phyloP scores from a whole-genome alignment of 192 early-diverging fungal genomes.

The Coemansia sp. region DNA sequence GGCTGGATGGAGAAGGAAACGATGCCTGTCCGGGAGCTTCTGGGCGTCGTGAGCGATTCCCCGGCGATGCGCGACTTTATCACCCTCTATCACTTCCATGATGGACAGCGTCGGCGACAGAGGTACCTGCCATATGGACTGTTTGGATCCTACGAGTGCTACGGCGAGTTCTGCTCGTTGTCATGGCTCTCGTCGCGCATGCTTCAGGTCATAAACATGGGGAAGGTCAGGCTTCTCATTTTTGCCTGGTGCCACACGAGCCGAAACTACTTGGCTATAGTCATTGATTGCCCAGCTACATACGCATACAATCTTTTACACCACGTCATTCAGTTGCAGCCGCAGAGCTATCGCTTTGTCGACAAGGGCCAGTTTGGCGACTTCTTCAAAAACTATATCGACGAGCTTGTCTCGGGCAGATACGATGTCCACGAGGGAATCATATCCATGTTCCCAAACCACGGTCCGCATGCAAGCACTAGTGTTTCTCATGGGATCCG shows the following conservation, averaged over 20 bases:
- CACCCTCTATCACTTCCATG: slow-evolving; percentile 46
- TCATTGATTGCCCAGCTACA: slow-evolving; percentile 24
- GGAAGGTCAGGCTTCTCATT: slow-evolving; percentile 25
- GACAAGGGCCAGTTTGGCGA: slow-evolving; percentile 47
- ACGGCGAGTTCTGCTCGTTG: slow-evolving; percentile 45
- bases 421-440: slow-evolving; percentile 21
- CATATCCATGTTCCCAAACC: slow-evolving; percentile 47
- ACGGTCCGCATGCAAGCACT: slow-evolving; percentile 25
- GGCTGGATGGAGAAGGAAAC: slow-evolving; percentile 38
- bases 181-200: slow-evolving; percentile 47
- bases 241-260: slow-evolving; percentile 47
- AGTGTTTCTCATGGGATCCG: slow-evolving; percentile 31
- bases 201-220: slow-evolving; percentile 41
- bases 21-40: slow-evolving; percentile 41
- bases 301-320: slow-evolving; percentile 18
- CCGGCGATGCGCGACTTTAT: slow-evolving; percentile 46
- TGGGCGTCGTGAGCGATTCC: slow-evolving; percentile 38
- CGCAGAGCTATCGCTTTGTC: slow-evolving; percentile 30
- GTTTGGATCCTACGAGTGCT: slow-evolving; percentile 49
- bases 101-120: slow-evolving; percentile 39
- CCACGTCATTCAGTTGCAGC: slow-evolving; percentile 49
- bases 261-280: slow-evolving; percentile 42
- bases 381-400: slow-evolving; percentile 32
- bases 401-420: slow-evolving; percentile 22
- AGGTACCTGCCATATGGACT: slow-evolving; percentile 26